phyloP scores from a whole-genome alignment of 2,329 filamentous ascomycete species.

The Monosporascus sp. region DNA sequence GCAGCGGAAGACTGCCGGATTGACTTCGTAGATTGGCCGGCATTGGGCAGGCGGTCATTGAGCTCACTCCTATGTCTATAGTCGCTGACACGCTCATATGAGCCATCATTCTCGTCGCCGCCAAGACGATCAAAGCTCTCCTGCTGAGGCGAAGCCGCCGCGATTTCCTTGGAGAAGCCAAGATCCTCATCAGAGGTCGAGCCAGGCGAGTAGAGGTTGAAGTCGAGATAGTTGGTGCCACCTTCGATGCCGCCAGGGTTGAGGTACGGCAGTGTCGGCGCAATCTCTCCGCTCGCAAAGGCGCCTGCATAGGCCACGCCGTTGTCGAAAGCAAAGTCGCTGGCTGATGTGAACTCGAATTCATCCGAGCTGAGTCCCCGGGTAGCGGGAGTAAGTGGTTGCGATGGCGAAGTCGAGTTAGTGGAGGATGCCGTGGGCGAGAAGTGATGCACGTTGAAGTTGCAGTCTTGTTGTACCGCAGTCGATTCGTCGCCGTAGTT shows the following conservation, averaged over 20 bases:
- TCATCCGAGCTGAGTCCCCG: background rate
- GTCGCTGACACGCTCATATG: background rate
- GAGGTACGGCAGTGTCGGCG: conserved; percentile 35
- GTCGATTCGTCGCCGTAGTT: conserved; percentile 35
- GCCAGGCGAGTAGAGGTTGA: conserved; percentile 48
- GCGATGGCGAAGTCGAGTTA: conserved; percentile 28
- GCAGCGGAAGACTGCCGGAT: background rate
- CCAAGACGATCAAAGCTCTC: background rate
- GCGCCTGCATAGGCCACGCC: background rate
- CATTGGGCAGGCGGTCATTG: background rate
- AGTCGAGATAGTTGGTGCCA: conserved; percentile 46
- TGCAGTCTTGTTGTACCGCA: conserved; percentile 32
- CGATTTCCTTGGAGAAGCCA: conserved; percentile 19
- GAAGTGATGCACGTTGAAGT: conserved; percentile 42
- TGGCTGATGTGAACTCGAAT: conserved; percentile 3
- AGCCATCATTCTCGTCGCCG: background rate
- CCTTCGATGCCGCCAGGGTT: conserved; percentile 27
- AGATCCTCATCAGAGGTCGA: conserved; percentile 45
- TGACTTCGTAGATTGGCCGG: background rate
- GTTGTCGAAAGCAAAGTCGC: conserved; percentile 1
- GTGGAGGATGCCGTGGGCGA: conserved; percentile 29
- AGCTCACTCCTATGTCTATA: background rate
- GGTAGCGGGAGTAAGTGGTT: conserved; percentile 22
- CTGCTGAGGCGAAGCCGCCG: conserved; percentile 5
- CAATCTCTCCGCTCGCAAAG: background rate